Base-by-base conservation (phyloP, 2,329 filamentous ascomycete species). In the Bipolaris gigantea region DNA sequence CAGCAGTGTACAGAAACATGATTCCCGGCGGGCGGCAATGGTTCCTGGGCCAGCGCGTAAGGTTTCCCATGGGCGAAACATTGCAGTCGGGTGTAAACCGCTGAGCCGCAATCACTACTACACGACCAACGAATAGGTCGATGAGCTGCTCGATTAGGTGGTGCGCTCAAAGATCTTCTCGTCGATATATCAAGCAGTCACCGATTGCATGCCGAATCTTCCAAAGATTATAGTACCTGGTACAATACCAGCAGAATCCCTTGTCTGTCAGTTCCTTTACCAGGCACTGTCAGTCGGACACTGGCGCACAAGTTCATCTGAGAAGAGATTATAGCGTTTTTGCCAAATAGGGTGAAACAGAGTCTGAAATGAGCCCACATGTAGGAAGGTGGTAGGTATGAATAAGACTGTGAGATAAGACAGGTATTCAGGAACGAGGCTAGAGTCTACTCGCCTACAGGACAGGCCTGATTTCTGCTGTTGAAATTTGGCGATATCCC, bases 101-200 rank as follows among this genome's bases (percentile, higher is more conserved):
- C 51, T 59, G 56, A 67, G 65, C 65, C 65, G 62, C 63, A 66
- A 58, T 49, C 38, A 44, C 50, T n/a, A 27, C 8, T 27, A 36
- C 42, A 36, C 46, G 36, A 42, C 30, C 11, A 38, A 32, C n/a
- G n/a, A 38, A 32, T 34, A 34, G 9, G 11, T 32, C 15, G 38
- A 32, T 30, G 27, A 18, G 32, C n/a, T 43, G 15, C 2, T 48
- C 7, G 36, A 27, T 19, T 18, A 30, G 21, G 5, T 2, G 40
- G 27, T n/a, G 39, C 16, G 10, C 15, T 36, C 21, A 15, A 13
- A 23, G 36, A 7, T 27, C 16, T 21, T 45, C 11, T 30, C 15
- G 11, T 18, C 9, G 27, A 16, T 11, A 2, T 27, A n/a, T 27
- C 43, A 10, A 25, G 23, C 19, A 19, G 38, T 10, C 5, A 36